Evolutionary conservation across 169 alveolate genomes (phyloP), one percentile per base, ranked within the genome.

Genomic region (Eimeria maxima): DNA sequence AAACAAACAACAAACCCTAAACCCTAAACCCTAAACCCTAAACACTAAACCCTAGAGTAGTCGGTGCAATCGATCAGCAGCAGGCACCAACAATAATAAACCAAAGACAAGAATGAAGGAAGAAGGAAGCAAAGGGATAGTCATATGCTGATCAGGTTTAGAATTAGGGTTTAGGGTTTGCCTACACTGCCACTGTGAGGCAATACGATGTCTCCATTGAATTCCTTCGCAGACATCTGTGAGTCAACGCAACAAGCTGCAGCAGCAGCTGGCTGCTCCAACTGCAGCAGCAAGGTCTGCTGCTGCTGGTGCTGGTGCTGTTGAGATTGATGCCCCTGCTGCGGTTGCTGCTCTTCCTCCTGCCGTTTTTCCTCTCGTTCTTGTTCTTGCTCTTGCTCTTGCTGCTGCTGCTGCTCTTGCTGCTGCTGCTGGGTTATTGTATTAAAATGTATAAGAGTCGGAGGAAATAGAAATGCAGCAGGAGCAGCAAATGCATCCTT

Each of bases 231-330:
- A 11, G n/a, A 29, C 14, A 22, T 18, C 13, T 8, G 50, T 7
- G 42, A 18, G 6, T n/a, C 55, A 7, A 50, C 8, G 84, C 84
- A 73, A 50, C 84, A 73, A 38, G 84, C 84, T 20, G 84, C 84
- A 13, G 84, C 84, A 73, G 84, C 55, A n/a, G 29, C 84, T 13
- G 84, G 55, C 44, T 73, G 50, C n/a, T 38, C 55, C 20, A 73
- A 29, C 50, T n/a, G 55, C 84, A 73, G 60, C 60, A 53, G 60
- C 60, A 53, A 13, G 18, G 18, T 13, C 18, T 53, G 60, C 60
- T 53, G 84, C 84, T n/a, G 45, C 38, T 13, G 84, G 14, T 20
- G 84, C 84, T n/a, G 50, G 53, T 73, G 84, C 84, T 73, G 84
- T 50, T n/a, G 44, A n/a, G n/a, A n/a, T 67, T 67, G 29, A 67